Evolutionary conservation across 2,329 filamentous ascomycete species (phyloP).

Genomic region (Kalaharituber pfeilii): DNA sequence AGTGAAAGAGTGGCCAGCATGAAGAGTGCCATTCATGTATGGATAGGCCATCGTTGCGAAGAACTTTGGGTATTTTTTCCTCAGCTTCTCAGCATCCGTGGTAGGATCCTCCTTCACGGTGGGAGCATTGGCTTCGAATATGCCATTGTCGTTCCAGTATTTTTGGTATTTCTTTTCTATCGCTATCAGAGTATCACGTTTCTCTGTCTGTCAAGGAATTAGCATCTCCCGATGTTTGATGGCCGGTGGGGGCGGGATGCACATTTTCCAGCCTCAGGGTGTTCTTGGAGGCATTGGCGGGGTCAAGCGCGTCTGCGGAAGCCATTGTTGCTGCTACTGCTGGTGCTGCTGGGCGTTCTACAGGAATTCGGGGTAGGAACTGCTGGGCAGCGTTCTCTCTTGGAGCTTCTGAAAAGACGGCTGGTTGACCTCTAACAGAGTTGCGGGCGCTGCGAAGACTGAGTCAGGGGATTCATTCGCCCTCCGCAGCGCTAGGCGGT

Average conservation of each 20-base stretch:
- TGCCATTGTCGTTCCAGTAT: conserved; percentile 55
- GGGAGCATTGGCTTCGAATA: conserved; percentile 80
- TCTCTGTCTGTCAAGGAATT: conserved; percentile 49
- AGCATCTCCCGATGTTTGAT: background rate
- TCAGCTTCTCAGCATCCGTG: conserved; percentile 55
- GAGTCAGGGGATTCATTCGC: no score
- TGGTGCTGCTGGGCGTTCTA: background rate
- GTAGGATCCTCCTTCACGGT: conserved; percentile 59
- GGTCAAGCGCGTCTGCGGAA: conserved; percentile 15
- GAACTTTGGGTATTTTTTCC: conserved; percentile 74
- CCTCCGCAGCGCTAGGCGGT: no score
- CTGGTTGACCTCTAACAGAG: no score
- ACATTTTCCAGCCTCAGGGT: conserved; percentile 49
- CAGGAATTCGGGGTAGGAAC: no score
- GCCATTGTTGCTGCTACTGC: conserved; percentile 10
- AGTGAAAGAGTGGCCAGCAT: conserved; percentile 85
- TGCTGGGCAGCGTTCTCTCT: no score
- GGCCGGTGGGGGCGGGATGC: background rate
- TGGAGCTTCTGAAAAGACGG: no score
- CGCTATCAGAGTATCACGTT: conserved; percentile 63
- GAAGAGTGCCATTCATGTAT: conserved; percentile 76
- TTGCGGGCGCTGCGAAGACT: no score
- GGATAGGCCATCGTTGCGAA: conserved; percentile 64
- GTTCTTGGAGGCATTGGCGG: conserved; percentile 31
- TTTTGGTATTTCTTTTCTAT: conserved; percentile 86